Percentiles rank a stretch among this genome's conserved stretches.
Evolutionary conservation across 768 basidiomycete genomes (phyloP).

Genomic region (Tulasnella sp.): DNA sequence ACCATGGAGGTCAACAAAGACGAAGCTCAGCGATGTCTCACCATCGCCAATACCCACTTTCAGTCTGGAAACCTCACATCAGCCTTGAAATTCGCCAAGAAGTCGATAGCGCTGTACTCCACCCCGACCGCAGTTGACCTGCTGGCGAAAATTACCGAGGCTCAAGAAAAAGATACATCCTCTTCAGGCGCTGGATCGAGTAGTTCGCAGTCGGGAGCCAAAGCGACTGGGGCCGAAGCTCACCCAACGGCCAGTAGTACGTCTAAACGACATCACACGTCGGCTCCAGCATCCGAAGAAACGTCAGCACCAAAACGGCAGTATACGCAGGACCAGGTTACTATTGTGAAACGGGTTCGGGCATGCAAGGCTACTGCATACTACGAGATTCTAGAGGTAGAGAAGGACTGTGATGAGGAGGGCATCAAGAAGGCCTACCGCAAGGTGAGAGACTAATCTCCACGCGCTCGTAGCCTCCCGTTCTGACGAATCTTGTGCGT

Average conservation of each 20-base stretch:
- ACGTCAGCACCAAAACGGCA: conserved; percentile 60
- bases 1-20: conserved; percentile 66
- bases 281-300: conserved; percentile 41
- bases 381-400: conserved; percentile 85
- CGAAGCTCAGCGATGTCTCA: conserved; percentile 80
- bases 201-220: conserved; percentile 49
- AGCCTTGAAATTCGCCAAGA: conserved; percentile 87
- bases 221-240: conserved; percentile 52
- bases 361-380: conserved; percentile 87
- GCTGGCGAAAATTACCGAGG: conserved; percentile 62
- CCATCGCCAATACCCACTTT: conserved; percentile 75
- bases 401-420: conserved; percentile 77
- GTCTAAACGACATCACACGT: conserved; percentile 59
- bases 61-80: conserved; percentile 71
- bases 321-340: conserved; percentile 81
- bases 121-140: conserved; percentile 75
- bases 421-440: conserved; percentile 95
- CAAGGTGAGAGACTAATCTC: conserved; percentile 60
- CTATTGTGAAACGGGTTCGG: conserved; percentile 83
- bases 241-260: conserved; percentile 75
- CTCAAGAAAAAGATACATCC: conserved; percentile 47
- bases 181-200: conserved; percentile 43
- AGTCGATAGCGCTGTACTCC: conserved; percentile 79
- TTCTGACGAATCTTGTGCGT: conserved; percentile 10
- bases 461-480: neutral